phyloP scores from a whole-genome alignment of 208 protist species.

The Crithidia acanthocephali region DNA sequence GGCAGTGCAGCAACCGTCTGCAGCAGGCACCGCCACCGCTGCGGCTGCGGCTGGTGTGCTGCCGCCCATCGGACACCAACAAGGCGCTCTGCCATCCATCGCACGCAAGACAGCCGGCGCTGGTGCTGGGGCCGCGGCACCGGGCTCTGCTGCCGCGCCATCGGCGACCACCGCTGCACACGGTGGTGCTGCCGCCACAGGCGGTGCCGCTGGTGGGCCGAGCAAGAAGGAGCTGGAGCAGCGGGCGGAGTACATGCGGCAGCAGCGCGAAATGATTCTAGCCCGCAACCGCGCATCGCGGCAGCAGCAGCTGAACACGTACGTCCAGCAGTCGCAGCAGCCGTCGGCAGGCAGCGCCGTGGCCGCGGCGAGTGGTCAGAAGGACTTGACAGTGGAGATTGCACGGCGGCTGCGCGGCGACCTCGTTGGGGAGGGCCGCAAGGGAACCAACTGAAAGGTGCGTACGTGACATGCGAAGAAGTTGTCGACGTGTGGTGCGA shows the following conservation, averaged over 20 bases:
- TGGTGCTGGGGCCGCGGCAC: neutral
- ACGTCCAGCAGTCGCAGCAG: conserved; percentile 39
- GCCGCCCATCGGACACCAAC: conserved; percentile 19
- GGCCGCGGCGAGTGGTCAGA: conserved; percentile 36
- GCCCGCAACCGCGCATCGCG: conserved; percentile 74
- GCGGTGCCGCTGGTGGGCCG: conserved; percentile 3
- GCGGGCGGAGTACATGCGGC: conserved; percentile 77
- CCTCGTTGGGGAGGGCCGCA: conserved; percentile 67
- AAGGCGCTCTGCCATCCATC: conserved; percentile 27
- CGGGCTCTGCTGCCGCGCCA: neutral
- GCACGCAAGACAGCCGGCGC: conserved; percentile 3
- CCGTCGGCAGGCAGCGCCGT: conserved; percentile 12
- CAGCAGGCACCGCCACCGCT: neutral
- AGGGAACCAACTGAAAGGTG: conserved; percentile 10
- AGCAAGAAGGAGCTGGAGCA: conserved; percentile 77
- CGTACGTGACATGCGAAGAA: neutral
- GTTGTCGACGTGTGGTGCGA: too few relatives aligned
- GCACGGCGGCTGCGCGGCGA: conserved; percentile 85
- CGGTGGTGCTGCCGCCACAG: neutral
- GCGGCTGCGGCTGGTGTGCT: neutral
- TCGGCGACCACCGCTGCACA: neutral
- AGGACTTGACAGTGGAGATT: conserved; percentile 78
- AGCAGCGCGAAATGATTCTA: conserved; percentile 86
- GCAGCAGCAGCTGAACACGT: conserved; percentile 73
- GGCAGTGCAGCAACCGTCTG: neutral